phyloP scores from a whole-genome alignment of 192 early-diverging fungal genomes.

The Coemansia sp. region DNA sequence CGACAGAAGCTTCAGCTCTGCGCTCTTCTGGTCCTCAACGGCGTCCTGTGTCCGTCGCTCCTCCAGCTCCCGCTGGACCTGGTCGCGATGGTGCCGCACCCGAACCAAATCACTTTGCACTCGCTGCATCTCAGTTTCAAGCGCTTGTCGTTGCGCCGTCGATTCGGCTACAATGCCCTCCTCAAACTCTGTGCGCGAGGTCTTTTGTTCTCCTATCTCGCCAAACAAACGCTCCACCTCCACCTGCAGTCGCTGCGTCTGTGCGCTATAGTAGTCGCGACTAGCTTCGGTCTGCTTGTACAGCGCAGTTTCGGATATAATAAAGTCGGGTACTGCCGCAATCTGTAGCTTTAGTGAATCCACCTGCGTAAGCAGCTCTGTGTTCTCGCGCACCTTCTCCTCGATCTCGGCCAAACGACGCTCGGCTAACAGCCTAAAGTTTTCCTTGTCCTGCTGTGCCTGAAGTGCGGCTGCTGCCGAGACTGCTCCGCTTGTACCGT shows the following conservation, averaged over 20 bases:
- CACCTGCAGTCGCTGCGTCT: slow-evolving; percentile 50
- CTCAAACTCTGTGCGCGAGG: slow-evolving; percentile 40
- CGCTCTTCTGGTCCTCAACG: slow-evolving; percentile 47
- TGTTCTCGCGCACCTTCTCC: slow-evolving; percentile 53
- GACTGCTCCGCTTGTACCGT: not conserved
- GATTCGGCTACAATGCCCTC: slow-evolving; percentile 44
- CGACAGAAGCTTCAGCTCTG: slow-evolving; percentile 52
- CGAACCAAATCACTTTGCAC: slow-evolving; percentile 58
- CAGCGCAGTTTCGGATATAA: slow-evolving; percentile 53
- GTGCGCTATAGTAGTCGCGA: slow-evolving; percentile 52
- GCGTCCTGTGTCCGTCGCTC: slow-evolving; percentile 48
- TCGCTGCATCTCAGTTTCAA: slow-evolving; percentile 57
- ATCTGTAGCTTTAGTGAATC: slow-evolving; percentile 56
- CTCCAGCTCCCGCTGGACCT: slow-evolving; percentile 51
- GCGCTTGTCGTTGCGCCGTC: slow-evolving; percentile 38
- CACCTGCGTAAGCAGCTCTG: slow-evolving; percentile 45
- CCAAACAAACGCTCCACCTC: slow-evolving; percentile 42
- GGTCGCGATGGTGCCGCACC: slow-evolving; percentile 57
- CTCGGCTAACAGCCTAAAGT: slow-evolving; percentile 51
- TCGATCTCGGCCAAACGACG: slow-evolving; percentile 56
- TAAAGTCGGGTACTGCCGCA: slow-evolving; percentile 51
- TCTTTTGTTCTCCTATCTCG: slow-evolving; percentile 46
- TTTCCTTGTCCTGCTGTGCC: slow-evolving; percentile 42
- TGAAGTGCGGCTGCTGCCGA: slow-evolving; percentile 14
- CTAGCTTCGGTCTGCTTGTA: slow-evolving; percentile 53